phyloP scores from a whole-genome alignment of 2,329 filamentous ascomycete genomes.

The Leptographium flavum region DNA sequence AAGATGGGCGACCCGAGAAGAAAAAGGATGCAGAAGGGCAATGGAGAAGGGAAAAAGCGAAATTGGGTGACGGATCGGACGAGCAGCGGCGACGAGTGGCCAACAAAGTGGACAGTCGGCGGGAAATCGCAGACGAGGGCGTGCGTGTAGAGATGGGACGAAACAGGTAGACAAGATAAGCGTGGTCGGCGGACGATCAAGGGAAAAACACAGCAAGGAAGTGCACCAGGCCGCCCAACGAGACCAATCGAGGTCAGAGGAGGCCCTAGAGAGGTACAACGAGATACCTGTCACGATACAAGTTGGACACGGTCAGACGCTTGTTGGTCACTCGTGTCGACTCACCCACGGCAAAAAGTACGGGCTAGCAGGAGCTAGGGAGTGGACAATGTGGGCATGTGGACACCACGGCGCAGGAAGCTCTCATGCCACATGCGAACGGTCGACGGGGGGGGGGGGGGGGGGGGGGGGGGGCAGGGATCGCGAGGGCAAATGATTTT shows the following conservation, averaged over 20 bases:
- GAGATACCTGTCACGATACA: not conserved
- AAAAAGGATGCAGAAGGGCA: not conserved
- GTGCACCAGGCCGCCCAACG: not conserved
- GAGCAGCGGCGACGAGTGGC: not conserved
- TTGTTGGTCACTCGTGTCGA: too few relatives aligned
- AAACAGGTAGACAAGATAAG: slow-evolving; percentile 3
- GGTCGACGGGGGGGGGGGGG: not conserved
- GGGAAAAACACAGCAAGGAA: not conserved
- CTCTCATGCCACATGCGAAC: not conserved
- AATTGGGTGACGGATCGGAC: not conserved
- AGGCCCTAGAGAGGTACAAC: not conserved
- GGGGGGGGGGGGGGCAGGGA: not conserved
- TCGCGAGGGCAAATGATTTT: too few relatives aligned
- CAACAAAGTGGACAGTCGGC: too few relatives aligned
- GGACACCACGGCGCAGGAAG: not conserved
- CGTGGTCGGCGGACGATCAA: not conserved
- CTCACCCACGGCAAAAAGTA: too few relatives aligned
- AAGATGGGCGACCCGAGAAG: not conserved
- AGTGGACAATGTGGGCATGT: not conserved
- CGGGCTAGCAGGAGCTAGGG: not conserved
- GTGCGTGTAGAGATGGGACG: slow-evolving; percentile 9
- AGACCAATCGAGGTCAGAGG: too few relatives aligned
- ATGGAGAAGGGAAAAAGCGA: not conserved
- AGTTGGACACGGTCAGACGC: too few relatives aligned
- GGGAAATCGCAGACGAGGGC: too few relatives aligned